Evolutionary conservation across 2,329 filamentous ascomycete species (phyloP).

Genomic region (Ascochyta lentis): DNA sequence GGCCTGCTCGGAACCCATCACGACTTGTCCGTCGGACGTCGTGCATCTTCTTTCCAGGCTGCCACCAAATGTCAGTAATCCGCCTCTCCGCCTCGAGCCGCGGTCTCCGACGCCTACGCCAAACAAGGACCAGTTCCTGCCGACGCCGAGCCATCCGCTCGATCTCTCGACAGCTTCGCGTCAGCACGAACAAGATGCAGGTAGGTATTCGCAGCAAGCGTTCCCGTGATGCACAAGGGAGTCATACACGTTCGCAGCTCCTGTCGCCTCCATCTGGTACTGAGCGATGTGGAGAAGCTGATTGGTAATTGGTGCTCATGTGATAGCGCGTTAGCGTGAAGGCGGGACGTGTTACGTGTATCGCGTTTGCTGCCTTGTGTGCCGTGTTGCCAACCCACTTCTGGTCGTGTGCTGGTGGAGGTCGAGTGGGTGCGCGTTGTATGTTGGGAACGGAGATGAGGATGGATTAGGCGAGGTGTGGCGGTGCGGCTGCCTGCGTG

Average conservation of each 20-base stretch:
- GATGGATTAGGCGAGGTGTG: neutral
- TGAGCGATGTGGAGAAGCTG: neutral
- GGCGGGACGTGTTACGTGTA: conserved; percentile 9
- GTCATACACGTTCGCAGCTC: conserved; percentile 15
- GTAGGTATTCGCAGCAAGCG: neutral
- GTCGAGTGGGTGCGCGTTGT: neutral
- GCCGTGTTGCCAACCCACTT: neutral
- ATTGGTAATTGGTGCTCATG: conserved; percentile 23
- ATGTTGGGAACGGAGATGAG: neutral
- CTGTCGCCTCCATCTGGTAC: neutral
- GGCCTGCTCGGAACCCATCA: neutral
- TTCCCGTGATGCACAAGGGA: neutral
- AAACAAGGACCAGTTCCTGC: neutral
- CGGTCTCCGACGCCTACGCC: neutral
- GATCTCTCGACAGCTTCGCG: neutral
- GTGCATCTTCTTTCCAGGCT: neutral
- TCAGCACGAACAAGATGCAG: neutral
- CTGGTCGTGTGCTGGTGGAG: neutral
- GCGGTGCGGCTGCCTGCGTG: conserved; percentile 3
- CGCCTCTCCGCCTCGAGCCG: neutral
- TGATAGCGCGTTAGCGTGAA: conserved; percentile 29
- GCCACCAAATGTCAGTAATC: neutral
- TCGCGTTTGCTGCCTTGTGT: conserved; percentile 12
- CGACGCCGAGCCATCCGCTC: neutral
- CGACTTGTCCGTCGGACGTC: neutral